A percentile compares a stretch with the other conserved stretches of the same genome.
Conservation (phyloP, 148 eudicot genomes). For the Arbutus unedo region DNA sequence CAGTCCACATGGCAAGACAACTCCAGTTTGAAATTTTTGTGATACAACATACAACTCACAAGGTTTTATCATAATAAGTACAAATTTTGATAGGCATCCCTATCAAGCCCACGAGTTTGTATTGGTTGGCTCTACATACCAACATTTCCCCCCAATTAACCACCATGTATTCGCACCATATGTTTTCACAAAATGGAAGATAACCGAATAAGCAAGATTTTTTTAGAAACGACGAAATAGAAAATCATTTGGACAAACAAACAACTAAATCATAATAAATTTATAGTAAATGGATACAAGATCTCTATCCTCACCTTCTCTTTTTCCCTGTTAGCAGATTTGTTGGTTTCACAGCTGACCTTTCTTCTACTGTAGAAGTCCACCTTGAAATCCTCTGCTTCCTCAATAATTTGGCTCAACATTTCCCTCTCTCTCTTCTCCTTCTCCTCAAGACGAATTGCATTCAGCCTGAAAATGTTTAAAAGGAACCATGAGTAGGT, state of each 20-base stretch:
- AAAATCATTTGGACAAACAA: background rate
- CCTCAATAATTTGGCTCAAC: constrained; percentile 42
- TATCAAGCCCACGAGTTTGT: background rate
- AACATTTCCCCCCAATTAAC: background rate
- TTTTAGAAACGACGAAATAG: background rate
- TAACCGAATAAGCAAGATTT: background rate
- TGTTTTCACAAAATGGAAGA: background rate
- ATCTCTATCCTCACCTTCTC: constrained; percentile 38
- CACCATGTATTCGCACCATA: background rate
- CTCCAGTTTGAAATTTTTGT: background rate
- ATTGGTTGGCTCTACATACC: background rate
- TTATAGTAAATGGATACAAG: background rate
- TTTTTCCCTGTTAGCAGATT: constrained; percentile 39
- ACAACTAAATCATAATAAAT: background rate
- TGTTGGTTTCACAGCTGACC: constrained; percentile 31
- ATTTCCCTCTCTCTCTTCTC: constrained; percentile 49
- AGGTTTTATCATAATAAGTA: no score
- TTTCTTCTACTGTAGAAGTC: constrained; percentile 43
- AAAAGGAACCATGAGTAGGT: background rate
- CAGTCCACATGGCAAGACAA: background rate
- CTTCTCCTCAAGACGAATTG: constrained; percentile 53
- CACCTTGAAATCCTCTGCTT: constrained; percentile 52
- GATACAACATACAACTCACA: no score
- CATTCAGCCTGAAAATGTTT: constrained; percentile 37
- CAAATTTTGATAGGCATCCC: background rate